Conservation (phyloP, 345 rosid species). For the Draba incana region DNA sequence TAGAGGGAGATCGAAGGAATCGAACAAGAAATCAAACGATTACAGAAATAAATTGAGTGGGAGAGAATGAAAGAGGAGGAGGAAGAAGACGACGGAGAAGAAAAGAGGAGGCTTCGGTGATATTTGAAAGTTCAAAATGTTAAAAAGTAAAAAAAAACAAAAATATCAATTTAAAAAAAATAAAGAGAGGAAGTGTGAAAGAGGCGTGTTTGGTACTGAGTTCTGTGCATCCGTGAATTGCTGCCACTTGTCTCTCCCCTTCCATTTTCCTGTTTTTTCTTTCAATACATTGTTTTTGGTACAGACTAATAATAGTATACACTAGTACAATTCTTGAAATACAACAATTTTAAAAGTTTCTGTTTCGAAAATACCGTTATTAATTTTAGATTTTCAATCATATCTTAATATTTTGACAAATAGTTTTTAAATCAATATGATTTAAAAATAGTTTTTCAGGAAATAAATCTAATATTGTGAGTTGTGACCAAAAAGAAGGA, state of each 20-base stretch:
- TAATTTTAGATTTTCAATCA: too few species aligned
- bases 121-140: slow-evolving; percentile 76
- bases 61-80: slow-evolving; percentile 19
- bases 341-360: too few species aligned
- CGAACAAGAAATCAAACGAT: background rate
- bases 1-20: slow-evolving; percentile 36
- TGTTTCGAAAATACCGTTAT: too few species aligned
- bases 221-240: slow-evolving; percentile 42
- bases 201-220: slow-evolving; percentile 30
- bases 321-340: too few species aligned
- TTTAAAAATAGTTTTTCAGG: too few species aligned
- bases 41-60: slow-evolving; percentile 5
- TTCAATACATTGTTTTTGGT: background rate
- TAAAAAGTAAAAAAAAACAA: slow-evolving; percentile 31
- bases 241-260: slow-evolving; percentile 38
- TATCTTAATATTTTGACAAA: too few species aligned
- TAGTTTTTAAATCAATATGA: too few species aligned
- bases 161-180: background rate
- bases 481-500: too few species aligned
- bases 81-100: slow-evolving; percentile 38
- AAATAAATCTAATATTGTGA: too few species aligned
- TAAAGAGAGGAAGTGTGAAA: background rate
- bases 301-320: too few species aligned
- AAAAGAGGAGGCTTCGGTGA: slow-evolving; percentile 19
- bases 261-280: background rate